These are phyloP conservation scores for Eucalyptus microcorys DNA, from an alignment of 345 rosid genomes.

Conservation along the genomic window DNA sequence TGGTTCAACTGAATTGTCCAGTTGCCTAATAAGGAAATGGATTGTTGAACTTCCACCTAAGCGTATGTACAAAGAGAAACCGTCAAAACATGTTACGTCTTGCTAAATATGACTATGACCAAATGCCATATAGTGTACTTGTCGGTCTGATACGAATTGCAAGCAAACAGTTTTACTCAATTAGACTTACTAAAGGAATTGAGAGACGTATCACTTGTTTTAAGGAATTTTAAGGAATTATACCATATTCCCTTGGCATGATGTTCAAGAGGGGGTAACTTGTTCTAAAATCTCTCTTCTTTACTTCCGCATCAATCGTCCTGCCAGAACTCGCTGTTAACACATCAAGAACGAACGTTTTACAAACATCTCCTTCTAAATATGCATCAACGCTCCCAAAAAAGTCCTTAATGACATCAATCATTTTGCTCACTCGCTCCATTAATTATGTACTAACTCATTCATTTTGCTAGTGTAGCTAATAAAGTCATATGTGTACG, in stretches of 20 bases:
- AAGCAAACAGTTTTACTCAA: neutral
- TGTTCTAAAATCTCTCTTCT: neutral
- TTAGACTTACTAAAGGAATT: neutral
- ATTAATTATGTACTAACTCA: neutral
- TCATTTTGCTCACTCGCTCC: neutral
- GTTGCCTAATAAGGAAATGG: neutral
- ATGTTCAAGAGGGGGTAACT: neutral
- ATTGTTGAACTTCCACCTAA: neutral
- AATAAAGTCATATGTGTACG: neutral
- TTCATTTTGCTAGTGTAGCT: neutral
- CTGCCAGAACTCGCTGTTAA: neutral
- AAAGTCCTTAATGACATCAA: neutral
- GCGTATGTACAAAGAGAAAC: neutral
- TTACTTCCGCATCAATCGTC: neutral
- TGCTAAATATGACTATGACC: neutral
- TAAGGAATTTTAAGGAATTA: neutral
- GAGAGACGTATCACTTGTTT: neutral
- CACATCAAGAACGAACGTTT: neutral
- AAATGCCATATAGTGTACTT: neutral
- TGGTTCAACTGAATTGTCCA: neutral
- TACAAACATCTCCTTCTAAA: neutral
- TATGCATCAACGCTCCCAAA: neutral
- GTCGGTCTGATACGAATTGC: neutral
- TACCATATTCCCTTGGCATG: neutral
- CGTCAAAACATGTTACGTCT: neutral